Conservation (phyloP, 2,329 filamentous ascomycete species). For the Xylariaceae sp. region DNA sequence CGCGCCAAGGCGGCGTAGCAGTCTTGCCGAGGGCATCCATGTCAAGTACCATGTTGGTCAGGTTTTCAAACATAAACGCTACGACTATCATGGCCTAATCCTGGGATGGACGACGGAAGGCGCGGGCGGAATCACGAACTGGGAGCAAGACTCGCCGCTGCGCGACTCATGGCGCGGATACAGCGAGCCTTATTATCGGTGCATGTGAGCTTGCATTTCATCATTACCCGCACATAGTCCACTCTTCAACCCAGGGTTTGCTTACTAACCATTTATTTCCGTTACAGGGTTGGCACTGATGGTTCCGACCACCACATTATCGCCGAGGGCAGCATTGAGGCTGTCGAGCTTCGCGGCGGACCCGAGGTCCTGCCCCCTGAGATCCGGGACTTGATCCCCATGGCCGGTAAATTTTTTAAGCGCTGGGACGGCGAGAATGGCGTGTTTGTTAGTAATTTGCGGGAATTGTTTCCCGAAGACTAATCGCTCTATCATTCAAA, state of each 20-base stretch:
- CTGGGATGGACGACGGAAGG: conserved; percentile 80
- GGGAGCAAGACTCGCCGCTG: conserved; percentile 52
- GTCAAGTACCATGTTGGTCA: conserved; percentile 78
- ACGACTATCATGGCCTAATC: conserved; percentile 79
- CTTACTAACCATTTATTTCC: too few species aligned
- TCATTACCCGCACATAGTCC: too few species aligned
- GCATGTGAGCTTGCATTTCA: conserved; percentile 69
- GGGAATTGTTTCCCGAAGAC: conserved; percentile 86
- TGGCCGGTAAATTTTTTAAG: conserved; percentile 88
- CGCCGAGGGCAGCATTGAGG: conserved; percentile 79
- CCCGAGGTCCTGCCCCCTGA: conserved; percentile 38
- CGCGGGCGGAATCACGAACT: conserved; percentile 68
- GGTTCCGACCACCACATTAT: conserved; percentile 72
- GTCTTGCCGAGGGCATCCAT: conserved; percentile 30
- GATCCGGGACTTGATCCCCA: conserved; percentile 61
- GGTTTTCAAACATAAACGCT: conserved; percentile 82
- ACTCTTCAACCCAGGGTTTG: too few species aligned
- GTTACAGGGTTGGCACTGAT: conserved; percentile 52
- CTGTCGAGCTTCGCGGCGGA: conserved; percentile 50
- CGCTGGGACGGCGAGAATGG: conserved; percentile 73
- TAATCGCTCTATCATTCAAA: too few species aligned
- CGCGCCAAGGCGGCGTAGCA: conserved; percentile 46
- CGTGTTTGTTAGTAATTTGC: conserved; percentile 80
- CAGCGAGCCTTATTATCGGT: conserved; percentile 81
- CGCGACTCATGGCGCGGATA: conserved; percentile 43